Evolutionary conservation across 768 basidiomycete genomes (phyloP).

Genomic region (Cyclocybe cylindracea): DNA sequence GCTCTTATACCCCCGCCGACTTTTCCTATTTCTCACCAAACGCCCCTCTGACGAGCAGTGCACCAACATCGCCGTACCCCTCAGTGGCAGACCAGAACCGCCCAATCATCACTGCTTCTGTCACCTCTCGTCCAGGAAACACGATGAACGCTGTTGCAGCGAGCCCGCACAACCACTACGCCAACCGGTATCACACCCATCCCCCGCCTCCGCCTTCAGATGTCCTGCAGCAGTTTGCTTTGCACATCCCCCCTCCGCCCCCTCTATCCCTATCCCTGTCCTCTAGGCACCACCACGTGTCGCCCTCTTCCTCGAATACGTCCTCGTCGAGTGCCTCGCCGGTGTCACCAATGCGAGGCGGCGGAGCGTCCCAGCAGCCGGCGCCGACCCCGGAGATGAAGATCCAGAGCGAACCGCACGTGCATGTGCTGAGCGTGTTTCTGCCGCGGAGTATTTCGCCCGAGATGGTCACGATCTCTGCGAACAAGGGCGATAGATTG

Average conservation of each 20-base stretch:
- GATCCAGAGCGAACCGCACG: slow-evolving; percentile 37
- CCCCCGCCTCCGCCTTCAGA: slow-evolving; percentile 12
- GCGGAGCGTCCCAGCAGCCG: slow-evolving; percentile 4
- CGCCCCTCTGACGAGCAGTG: slow-evolving; percentile 13
- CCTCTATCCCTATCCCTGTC: slow-evolving; percentile 22
- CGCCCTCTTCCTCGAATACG: slow-evolving; percentile 6
- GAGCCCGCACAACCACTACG: background rate
- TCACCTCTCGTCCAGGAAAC: slow-evolving; percentile 13
- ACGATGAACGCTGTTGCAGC: background rate
- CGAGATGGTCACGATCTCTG: slow-evolving; percentile 67
- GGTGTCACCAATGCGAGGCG: too few relatives aligned
- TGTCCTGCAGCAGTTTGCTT: slow-evolving; percentile 26
- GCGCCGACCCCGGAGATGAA: slow-evolving; percentile 42
- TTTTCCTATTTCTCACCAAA: slow-evolving; percentile 19
- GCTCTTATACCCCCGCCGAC: slow-evolving; percentile 8
- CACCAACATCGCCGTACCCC: slow-evolving; percentile 11
- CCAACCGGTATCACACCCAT: slow-evolving; percentile 3
- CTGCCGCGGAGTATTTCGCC: slow-evolving; percentile 50
- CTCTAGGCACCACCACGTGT: slow-evolving; percentile 12
- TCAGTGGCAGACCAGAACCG: slow-evolving; percentile 14
- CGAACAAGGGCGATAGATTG: slow-evolving; percentile 58
- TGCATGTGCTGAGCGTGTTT: slow-evolving; percentile 47
- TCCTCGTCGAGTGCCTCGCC: slow-evolving; percentile 12
- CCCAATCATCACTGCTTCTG: slow-evolving; percentile 21
- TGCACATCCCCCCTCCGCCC: slow-evolving; percentile 29